phyloP scores from a whole-genome alignment of 2,329 filamentous ascomycete species.

The Clarireedia hainanense region DNA sequence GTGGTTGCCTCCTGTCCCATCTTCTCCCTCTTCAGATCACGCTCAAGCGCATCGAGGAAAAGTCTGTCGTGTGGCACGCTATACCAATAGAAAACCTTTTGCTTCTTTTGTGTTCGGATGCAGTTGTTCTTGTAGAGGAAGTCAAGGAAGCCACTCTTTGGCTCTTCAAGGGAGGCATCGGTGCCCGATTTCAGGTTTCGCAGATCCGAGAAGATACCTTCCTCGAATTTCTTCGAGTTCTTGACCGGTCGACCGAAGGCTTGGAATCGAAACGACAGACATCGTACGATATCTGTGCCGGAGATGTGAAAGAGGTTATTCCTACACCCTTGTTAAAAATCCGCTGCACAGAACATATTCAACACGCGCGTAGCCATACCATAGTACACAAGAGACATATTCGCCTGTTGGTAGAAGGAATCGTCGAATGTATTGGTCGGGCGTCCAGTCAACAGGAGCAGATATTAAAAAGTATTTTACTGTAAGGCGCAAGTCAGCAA shows the following conservation, averaged over 20 bases:
- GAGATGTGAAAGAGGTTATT: slow-evolving; percentile 99
- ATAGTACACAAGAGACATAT: slow-evolving; percentile 97
- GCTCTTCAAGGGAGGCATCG: slow-evolving; percentile 95
- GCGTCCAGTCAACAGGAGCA: slow-evolving; percentile 94
- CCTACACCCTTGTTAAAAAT: slow-evolving; percentile 40
- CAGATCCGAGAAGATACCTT: slow-evolving; percentile 97
- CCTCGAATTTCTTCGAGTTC: slow-evolving; percentile 99
- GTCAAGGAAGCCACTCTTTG: slow-evolving; percentile 96
- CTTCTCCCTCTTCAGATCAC: slow-evolving; percentile 97
- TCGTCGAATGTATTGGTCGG: slow-evolving; percentile 91
- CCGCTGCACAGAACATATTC: background rate
- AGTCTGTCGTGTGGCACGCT: slow-evolving; percentile 96
- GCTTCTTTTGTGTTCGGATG: slow-evolving; percentile 99
- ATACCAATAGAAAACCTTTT: slow-evolving; percentile 99
- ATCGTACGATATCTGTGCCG: slow-evolving; percentile 96
- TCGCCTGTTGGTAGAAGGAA: slow-evolving; percentile 95
- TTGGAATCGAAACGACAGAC: slow-evolving; percentile 95
- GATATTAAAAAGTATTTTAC: slow-evolving; percentile 99
- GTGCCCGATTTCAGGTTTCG: slow-evolving; percentile 97
- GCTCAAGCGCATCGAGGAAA: slow-evolving; percentile 94
- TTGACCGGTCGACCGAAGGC: slow-evolving; percentile 97
- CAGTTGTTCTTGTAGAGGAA: slow-evolving; percentile 99
- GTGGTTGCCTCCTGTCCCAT: slow-evolving; percentile 98
- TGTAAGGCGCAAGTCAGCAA: slow-evolving; percentile 32
- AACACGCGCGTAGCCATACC: slow-evolving; percentile 41